Evolutionary conservation across 2,329 filamentous ascomycete species (phyloP), one percentile per base, ranked within the genome.

Genomic region (Apiospora sp.): DNA sequence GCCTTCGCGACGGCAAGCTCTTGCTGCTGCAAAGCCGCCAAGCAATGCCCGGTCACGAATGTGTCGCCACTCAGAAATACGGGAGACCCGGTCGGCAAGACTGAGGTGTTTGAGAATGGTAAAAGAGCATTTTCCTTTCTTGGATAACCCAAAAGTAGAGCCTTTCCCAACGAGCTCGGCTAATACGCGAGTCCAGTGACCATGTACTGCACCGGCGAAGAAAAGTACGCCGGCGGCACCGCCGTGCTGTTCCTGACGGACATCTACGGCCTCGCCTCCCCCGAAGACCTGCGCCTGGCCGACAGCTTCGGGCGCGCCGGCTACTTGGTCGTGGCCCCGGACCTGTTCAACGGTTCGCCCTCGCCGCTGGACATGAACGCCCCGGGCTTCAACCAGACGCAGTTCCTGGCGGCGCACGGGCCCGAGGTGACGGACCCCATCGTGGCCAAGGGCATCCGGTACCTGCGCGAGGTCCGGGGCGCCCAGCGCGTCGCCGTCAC

Each of bases 401-500:
- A 72, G 5, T 82, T 82, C 71, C 77, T 86, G 4, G 77, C 76
- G 8, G 75, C 78, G 4, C 87, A 88, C 77, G 76, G 80, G 0
- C 78, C 83, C 22, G 77, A 80, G 7, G 80, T 79, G 10, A 84
- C 86, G 1, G 86, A 89, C 70, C 82, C 84, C 10, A 84, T 88
- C 71, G 81, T 90, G 71, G 82, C 82, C n/a, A 79, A 80, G 0
- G 81, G 83, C 19, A 82, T 90, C 71, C 79, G 81, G 24, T 84
- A 88, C 76, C 79, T 90, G 75, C 83, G 83, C 71, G 77, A 80
- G 71, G 82, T 82, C n/a, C 80, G 86, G 48, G 87, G 88, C n/a
- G 81, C 87, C 27, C 84, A 84, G 69, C 86, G 84, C 71, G 83
- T 93, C 71, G 90, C 85, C 3, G 87, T 74, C 2, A 87, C 88